Evolutionary conservation across 345 rosid genomes (phyloP).

Genomic region (Syzygium aromaticum): DNA sequence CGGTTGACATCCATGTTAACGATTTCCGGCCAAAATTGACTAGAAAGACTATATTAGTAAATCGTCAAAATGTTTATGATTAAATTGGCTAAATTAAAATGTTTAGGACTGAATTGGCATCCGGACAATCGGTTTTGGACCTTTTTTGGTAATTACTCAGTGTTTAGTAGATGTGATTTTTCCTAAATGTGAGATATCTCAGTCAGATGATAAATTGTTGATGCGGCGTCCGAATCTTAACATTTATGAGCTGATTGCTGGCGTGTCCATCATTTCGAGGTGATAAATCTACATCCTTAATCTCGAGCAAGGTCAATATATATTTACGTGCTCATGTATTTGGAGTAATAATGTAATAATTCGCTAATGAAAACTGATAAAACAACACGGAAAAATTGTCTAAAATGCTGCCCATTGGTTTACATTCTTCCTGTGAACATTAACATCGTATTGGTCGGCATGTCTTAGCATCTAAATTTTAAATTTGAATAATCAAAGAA

Average conservation of each 20-base stretch:
- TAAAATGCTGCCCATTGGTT: neutral
- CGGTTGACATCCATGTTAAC: too few species aligned
- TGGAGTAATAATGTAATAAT: neutral
- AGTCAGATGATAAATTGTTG: too few species aligned
- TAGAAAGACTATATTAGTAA: too few species aligned
- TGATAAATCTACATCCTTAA: too few species aligned
- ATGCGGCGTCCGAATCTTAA: neutral
- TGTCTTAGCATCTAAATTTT: neutral
- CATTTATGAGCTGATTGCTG: neutral
- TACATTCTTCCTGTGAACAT: neutral
- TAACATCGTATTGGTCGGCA: neutral
- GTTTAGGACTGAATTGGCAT: too few species aligned
- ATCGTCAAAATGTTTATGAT: too few species aligned
- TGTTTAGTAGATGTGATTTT: too few species aligned
- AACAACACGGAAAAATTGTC: neutral
- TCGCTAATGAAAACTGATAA: neutral
- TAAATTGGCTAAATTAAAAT: too few species aligned
- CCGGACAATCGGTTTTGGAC: too few species aligned
- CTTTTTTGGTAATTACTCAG: too few species aligned
- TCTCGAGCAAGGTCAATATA: neutral
- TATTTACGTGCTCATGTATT: too few species aligned
- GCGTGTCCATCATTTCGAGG: neutral
- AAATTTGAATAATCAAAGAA: neutral
- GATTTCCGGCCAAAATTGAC: too few species aligned
- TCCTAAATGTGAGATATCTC: neutral